These are phyloP conservation scores for Flaveria brownii DNA, from an alignment of 129 eudicot genomes.

Conservation along the genomic window DNA sequence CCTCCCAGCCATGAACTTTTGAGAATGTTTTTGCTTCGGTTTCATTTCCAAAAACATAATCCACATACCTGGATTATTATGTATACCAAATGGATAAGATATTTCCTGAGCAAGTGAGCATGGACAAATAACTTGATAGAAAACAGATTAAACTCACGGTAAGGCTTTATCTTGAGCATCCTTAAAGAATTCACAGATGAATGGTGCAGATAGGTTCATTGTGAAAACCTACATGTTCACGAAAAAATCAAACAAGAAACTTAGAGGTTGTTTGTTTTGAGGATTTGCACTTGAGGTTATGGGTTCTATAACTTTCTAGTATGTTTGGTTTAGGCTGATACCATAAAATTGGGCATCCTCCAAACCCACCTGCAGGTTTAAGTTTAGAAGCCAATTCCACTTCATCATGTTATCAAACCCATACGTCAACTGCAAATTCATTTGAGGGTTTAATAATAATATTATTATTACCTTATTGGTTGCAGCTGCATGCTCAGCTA, in stretches of 20 bases:
- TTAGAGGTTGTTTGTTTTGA: background rate
- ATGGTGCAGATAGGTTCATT: constrained; percentile 98
- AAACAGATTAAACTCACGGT: constrained; percentile 47
- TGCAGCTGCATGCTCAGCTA: constrained; percentile 91
- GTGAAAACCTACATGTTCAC: constrained; percentile 54
- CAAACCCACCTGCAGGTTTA: background rate
- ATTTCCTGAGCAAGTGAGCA: background rate
- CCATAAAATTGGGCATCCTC: background rate
- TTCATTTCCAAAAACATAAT: constrained; percentile 88
- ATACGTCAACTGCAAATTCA: background rate
- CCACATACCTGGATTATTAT: constrained; percentile 51
- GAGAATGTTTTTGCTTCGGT: constrained; percentile 91
- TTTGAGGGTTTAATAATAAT: background rate
- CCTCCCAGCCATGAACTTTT: constrained; percentile 97
- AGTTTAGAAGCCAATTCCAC: background rate
- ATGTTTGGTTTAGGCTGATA: background rate
- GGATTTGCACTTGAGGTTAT: background rate
- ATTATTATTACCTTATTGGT: constrained; percentile 65
- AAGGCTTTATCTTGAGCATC: constrained; percentile 79
- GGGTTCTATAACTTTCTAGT: background rate
- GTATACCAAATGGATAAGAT: background rate
- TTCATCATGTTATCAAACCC: background rate
- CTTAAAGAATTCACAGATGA: constrained; percentile 93
- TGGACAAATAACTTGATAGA: constrained; percentile 18
- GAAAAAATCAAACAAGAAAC: background rate